Evolutionary conservation across 1,139 yeast genomes (phyloP).

Genomic region (Meyerozyma smithsonii): DNA sequence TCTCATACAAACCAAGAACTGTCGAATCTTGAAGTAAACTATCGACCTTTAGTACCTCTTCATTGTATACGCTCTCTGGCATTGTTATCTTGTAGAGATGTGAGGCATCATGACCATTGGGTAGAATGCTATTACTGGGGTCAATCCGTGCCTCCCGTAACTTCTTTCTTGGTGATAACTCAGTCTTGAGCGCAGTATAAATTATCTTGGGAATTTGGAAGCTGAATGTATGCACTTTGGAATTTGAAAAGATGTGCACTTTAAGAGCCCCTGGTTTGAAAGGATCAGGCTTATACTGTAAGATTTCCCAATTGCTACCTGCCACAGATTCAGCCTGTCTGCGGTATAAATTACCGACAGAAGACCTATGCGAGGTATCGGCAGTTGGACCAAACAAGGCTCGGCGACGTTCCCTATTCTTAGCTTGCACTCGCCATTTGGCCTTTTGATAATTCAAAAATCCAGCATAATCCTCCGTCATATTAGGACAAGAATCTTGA

Average conservation of each 20-base stretch:
- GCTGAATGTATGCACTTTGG: conserved; percentile 67
- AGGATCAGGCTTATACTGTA: conserved; percentile 62
- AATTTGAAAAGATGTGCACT: conserved; percentile 66
- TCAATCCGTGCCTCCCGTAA: conserved; percentile 57
- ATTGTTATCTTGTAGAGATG: conserved; percentile 59
- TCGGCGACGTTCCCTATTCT: conserved; percentile 65
- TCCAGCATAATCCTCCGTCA: conserved; percentile 67
- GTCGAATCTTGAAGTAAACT: conserved; percentile 62
- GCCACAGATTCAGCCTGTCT: conserved; percentile 77
- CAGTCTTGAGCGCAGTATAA: conserved; percentile 61
- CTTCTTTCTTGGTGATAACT: conserved; percentile 37
- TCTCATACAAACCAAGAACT: conserved; percentile 73
- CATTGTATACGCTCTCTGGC: conserved; percentile 58
- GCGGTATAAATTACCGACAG: conserved; percentile 66
- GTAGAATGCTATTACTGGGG: conserved; percentile 55
- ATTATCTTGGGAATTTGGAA: conserved; percentile 73
- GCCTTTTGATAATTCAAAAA: conserved; percentile 78
- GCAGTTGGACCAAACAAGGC: conserved; percentile 70
- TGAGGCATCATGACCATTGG: conserved; percentile 61
- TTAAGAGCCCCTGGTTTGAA: conserved; percentile 68
- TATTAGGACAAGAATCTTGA: conserved; percentile 62
- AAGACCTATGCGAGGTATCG: conserved; percentile 41
- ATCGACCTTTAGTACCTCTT: conserved; percentile 54
- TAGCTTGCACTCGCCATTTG: conserved; percentile 77
- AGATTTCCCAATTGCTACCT: conserved; percentile 77